Conservation (phyloP, 164 flowering plant species). For the Vitis cinerea region DNA sequence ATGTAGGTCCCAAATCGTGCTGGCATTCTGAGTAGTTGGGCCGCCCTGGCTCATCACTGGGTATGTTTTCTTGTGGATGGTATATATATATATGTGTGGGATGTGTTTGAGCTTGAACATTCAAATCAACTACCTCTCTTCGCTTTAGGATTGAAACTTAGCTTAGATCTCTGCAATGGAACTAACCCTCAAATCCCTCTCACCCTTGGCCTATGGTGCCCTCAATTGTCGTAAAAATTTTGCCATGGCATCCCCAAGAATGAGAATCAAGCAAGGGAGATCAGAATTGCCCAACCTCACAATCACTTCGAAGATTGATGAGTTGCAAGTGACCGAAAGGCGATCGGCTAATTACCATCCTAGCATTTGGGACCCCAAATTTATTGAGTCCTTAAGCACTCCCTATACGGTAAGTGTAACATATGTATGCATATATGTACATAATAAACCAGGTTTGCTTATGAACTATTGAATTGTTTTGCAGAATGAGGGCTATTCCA, state of each 20-base stretch:
- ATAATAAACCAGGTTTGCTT: too few species aligned
- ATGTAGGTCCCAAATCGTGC: too few species aligned
- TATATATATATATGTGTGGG: too few species aligned
- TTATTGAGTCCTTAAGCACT: constrained; percentile 9
- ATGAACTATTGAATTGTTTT: neutral
- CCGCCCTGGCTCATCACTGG: too few species aligned
- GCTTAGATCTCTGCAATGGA: neutral
- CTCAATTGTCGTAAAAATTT: too few species aligned
- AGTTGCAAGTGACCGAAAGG: neutral
- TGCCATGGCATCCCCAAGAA: neutral
- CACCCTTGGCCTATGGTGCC: neutral
- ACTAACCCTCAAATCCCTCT: neutral
- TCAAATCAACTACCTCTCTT: neutral
- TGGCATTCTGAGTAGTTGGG: too few species aligned
- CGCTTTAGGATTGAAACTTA: neutral
- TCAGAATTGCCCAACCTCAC: neutral
- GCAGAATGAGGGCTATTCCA: constrained; percentile 13
- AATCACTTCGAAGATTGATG: neutral
- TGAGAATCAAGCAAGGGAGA: neutral
- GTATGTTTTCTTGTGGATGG: too few species aligned
- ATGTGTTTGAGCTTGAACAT: neutral
- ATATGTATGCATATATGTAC: too few species aligned
- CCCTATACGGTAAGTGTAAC: constrained; percentile 13
- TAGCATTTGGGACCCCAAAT: constrained; percentile 17
- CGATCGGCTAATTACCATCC: constrained; percentile 25